These are phyloP conservation scores for Plenodomus tracheiphilus DNA, from an alignment of 2,329 filamentous ascomycete genomes.

Conservation along the genomic window DNA sequence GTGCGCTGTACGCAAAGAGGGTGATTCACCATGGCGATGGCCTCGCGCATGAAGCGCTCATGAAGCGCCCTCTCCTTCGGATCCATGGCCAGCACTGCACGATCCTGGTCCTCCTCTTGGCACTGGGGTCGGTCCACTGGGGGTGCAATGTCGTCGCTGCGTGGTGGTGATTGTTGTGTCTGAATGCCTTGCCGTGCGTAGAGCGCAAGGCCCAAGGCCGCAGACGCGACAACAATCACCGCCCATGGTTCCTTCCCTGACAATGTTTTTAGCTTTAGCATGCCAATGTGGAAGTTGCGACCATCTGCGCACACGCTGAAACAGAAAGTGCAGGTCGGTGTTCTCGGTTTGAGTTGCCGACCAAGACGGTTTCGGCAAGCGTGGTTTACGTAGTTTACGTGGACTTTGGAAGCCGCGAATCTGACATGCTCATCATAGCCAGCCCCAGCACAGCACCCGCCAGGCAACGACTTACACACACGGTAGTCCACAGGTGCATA, in stretches of 20 bases:
- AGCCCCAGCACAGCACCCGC: slow-evolving; percentile 16
- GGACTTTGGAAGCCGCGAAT: slow-evolving; percentile 36
- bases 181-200: slow-evolving; percentile 10
- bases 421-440: slow-evolving; percentile 17
- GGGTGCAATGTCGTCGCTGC: slow-evolving; percentile 7
- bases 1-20: slow-evolving; percentile 4
- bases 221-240: slow-evolving; percentile 21
- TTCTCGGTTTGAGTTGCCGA: slow-evolving; percentile 17
- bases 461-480: slow-evolving; percentile 28
- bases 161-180: slow-evolving; percentile 13
- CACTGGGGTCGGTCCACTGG: slow-evolving; percentile 19
- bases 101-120: slow-evolving; percentile 33
- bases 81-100: slow-evolving; percentile 32
- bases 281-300: slow-evolving; percentile 19
- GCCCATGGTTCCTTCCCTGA: slow-evolving; percentile 25
- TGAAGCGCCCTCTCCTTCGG: slow-evolving; percentile 52
- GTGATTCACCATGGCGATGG: slow-evolving; percentile 74
- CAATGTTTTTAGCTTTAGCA: slow-evolving; percentile 5
- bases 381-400: slow-evolving; percentile 33
- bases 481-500: slow-evolving; percentile 27
- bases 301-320: slow-evolving; percentile 21
- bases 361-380: slow-evolving; percentile 31
- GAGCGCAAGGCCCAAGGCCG: slow-evolving; percentile 25
- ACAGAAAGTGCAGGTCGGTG: slow-evolving; percentile 24
- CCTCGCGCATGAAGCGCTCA: slow-evolving; percentile 77